Evolutionary conservation across 805 yeast species (phyloP), one percentile per base, ranked within the genome.

Genomic region (Yarrowia sp.): DNA sequence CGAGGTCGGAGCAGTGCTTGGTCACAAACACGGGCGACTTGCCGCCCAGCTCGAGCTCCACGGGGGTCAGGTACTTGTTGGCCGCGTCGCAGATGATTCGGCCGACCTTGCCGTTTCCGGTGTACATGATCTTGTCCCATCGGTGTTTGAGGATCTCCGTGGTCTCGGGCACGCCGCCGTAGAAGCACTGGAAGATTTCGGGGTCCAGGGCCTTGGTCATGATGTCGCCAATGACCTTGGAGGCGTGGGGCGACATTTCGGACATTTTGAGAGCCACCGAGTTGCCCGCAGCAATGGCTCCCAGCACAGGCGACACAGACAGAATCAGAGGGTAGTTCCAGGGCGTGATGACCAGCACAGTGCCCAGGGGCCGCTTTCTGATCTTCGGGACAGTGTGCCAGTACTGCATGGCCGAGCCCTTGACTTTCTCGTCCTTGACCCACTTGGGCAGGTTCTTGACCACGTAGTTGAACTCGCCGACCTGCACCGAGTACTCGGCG

Each of bases 201-300:
- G 82, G 83, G 74, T 84, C 90, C 69, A 87, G 81, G 10, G 86
- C 83, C 2, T 80, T 74, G 30, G 79, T 75, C n/a, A 93, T 76
- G 6, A 91, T 73, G 19, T 81, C 79, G n/a, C 88, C 81, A 44
- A 93, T 74, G 17, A 83, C 81, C 24, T 74, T 73, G 2, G 92
- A 80, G 55, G 88, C 84, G 24, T 82, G 77, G 0, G 94, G 92
- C 1, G 88, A 84, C 69, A 82, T 75, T 76, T 93, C 97, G 69
- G 88, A 83, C 30, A 90, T 91, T 74, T 91, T 91, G 71, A 88
- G 77, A 19, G 89, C 86, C 33, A 89, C 94, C 12, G 87, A 80
- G 75, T 93, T 92, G 13, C 97, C 98, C 15, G 87, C 89, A 0
- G 96, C 91, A 70, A 93, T 78, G 0, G 97, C 96, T 20, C 91